Evolutionary conservation across 2,329 filamentous ascomycete species (phyloP), one percentile per base, ranked within the genome.

Genomic region (Endoconidiophora laricicola): DNA sequence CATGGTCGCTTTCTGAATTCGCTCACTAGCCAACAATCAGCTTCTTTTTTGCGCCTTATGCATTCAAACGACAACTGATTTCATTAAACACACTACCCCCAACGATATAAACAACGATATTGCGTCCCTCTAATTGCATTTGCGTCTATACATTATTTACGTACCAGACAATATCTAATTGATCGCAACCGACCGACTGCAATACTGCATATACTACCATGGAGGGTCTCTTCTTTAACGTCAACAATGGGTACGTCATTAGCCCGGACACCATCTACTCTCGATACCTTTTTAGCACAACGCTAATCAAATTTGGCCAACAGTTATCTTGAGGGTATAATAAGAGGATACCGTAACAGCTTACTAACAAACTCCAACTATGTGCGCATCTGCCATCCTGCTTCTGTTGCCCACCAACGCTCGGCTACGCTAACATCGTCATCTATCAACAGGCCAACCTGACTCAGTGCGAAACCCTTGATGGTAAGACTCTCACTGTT

Each of bases 311-410:
- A 22, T 37, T 10, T 45, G 16, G 10, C 29, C n/a, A 33, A 54
- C 61, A 94, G 88, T 69, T 96, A 94, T 68, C 80, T 96, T 64
- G 91, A 98, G 69, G 91, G 91, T 65, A 88, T 98, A 64, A 86
- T 96, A 60, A 85, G 91, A 61, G 91, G 91, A 56, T 98, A 96
- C 69, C 83, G 90, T 63, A 98, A 96, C 68, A 78, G 82, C 61
- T 82, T 98, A 56, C 77, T 98, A 62, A 96, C 84, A 50, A 71
- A 81, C 65, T 74, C 86, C 63, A 93, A 90, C 71, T 98, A 98
- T 71, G 52, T 54, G 45, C 33, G 52, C 48, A 20, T 38, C 18
- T 26, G 9, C 33, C n/a, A 18, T 37, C 6, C 20, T 18, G 29
- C 38, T 24, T 14, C 23, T 24, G 14, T 38, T 16, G 18, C 42